phyloP scores from a whole-genome alignment of 1,139 yeast genomes.

The Lodderomyces parapsilosis region DNA sequence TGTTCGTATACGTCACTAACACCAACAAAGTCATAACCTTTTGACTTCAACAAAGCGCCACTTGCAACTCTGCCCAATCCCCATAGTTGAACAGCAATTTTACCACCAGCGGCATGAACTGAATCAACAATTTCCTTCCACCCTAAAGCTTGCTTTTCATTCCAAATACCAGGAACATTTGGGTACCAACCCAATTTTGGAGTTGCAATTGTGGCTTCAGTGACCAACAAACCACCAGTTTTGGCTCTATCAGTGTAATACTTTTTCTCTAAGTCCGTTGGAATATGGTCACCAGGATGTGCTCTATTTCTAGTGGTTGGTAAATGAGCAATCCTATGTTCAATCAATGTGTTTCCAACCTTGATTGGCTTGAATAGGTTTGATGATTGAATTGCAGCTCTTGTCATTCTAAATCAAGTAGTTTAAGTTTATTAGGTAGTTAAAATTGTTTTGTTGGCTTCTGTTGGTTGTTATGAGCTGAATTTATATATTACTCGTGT shows the following conservation, averaged over 20 bases:
- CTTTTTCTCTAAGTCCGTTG: slow-evolving; percentile 45
- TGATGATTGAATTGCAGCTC: slow-evolving; percentile 13
- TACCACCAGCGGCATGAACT: slow-evolving; percentile 16
- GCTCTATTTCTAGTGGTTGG: slow-evolving; percentile 59
- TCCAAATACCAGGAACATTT: slow-evolving; percentile 56
- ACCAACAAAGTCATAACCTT: slow-evolving; percentile 25
- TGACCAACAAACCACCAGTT: slow-evolving; percentile 51
- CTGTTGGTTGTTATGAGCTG: too few species aligned
- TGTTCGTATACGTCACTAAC: slow-evolving; percentile 25
- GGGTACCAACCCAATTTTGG: slow-evolving; percentile 36
- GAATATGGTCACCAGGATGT: slow-evolving; percentile 36
- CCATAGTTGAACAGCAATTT: slow-evolving; percentile 57
- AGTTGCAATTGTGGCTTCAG: slow-evolving; percentile 35
- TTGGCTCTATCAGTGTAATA: slow-evolving; percentile 56
- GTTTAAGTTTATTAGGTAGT: too few species aligned
- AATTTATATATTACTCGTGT: background rate
- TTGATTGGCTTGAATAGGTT: slow-evolving; percentile 50
- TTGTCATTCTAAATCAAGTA: slow-evolving; percentile 12
- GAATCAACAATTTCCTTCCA: slow-evolving; percentile 53
- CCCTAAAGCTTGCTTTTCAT: slow-evolving; percentile 42
- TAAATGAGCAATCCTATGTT: slow-evolving; percentile 48
- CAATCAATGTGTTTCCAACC: slow-evolving; percentile 36
- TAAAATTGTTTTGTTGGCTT: too few species aligned
- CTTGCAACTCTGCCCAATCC: slow-evolving; percentile 55
- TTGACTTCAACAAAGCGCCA: slow-evolving; percentile 38